Conservation (phyloP, 2,329 filamentous ascomycete species). For the Didymella lethalis region DNA sequence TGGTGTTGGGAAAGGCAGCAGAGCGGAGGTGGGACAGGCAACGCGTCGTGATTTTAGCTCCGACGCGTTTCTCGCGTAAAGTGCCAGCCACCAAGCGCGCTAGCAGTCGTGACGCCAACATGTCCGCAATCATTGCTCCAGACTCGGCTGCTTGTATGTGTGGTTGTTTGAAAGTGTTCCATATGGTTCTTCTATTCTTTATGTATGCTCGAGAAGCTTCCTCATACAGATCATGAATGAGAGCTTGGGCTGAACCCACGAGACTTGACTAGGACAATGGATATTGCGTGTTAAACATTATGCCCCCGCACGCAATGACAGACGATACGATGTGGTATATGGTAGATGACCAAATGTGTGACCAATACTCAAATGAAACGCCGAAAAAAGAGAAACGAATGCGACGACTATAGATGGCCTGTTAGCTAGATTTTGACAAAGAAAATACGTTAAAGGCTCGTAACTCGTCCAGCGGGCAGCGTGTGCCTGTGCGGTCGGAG, state of each 20-base stretch:
- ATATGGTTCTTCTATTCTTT: not conserved
- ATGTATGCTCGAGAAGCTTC: constrained; percentile 12
- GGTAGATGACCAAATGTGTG: constrained; percentile 7
- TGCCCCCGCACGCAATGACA: constrained; percentile 8
- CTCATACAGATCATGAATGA: constrained; percentile 12
- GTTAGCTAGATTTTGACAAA: constrained; percentile 12
- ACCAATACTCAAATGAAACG: constrained; percentile 9
- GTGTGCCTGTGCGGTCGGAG: constrained; percentile 40
- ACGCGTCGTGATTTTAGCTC: constrained; percentile 16
- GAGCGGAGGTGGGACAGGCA: constrained; percentile 11
- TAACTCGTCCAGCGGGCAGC: constrained; percentile 39
- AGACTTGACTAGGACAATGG: constrained; percentile 5
- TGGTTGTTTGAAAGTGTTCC: not conserved
- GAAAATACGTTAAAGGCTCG: constrained; percentile 41
- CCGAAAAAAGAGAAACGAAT: not conserved
- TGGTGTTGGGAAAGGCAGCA: constrained; percentile 16
- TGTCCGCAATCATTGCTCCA: not conserved
- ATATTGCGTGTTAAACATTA: constrained; percentile 14
- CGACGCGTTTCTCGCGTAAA: constrained; percentile 19
- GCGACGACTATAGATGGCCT: not conserved
- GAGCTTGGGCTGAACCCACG: constrained; percentile 12
- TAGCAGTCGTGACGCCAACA: not conserved
- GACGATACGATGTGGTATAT: constrained; percentile 11
- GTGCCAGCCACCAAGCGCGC: constrained; percentile 11
- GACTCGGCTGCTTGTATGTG: not conserved